phyloP scores from a whole-genome alignment of 2,329 filamentous ascomycete species.

The Didymella lethalis region DNA sequence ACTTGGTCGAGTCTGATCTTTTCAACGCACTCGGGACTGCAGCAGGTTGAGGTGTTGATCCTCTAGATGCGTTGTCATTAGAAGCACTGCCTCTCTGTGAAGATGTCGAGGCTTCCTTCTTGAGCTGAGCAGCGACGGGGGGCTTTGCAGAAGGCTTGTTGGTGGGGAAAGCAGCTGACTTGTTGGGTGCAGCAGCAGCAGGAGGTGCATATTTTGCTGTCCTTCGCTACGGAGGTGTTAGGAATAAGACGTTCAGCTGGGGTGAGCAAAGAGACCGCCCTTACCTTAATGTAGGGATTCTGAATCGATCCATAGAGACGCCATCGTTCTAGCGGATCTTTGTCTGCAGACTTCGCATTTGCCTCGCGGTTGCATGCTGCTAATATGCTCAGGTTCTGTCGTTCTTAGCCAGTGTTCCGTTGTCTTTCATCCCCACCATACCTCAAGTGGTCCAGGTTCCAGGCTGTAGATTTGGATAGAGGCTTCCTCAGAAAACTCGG shows the following conservation, averaged over 20 bases:
- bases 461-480: conserved; percentile 91
- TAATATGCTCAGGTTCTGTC: conserved; percentile 71
- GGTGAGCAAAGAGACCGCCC: not conserved
- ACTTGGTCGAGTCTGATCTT: conserved; percentile 50
- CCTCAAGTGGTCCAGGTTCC: conserved; percentile 72
- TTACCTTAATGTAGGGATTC: conserved; percentile 71
- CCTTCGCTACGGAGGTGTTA: conserved; percentile 52
- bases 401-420: conserved; percentile 49
- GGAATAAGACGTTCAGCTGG: not conserved
- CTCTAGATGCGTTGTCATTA: conserved; percentile 48
- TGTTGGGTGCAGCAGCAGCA: conserved; percentile 30
- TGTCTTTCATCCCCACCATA: conserved; percentile 39
- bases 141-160: conserved; percentile 34
- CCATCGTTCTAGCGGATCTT: conserved; percentile 67
- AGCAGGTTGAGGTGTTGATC: conserved; percentile 44
- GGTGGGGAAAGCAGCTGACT: conserved; percentile 23
- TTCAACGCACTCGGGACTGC: conserved; percentile 34
- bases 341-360: conserved; percentile 61
- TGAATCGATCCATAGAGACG: conserved; percentile 76
- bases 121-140: conserved; percentile 26
- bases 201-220: conserved; percentile 50
- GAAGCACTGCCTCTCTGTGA: conserved; percentile 33
- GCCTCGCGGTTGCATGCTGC: conserved; percentile 74
- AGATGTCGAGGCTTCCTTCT: conserved; percentile 32
- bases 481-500: conserved; percentile 73